A percentile compares a stretch with the other conserved stretches of the same genome.
These are phyloP conservation scores for Kodamaea suecica DNA, from an alignment of 1,139 yeast genomes.

Conservation along the genomic window DNA sequence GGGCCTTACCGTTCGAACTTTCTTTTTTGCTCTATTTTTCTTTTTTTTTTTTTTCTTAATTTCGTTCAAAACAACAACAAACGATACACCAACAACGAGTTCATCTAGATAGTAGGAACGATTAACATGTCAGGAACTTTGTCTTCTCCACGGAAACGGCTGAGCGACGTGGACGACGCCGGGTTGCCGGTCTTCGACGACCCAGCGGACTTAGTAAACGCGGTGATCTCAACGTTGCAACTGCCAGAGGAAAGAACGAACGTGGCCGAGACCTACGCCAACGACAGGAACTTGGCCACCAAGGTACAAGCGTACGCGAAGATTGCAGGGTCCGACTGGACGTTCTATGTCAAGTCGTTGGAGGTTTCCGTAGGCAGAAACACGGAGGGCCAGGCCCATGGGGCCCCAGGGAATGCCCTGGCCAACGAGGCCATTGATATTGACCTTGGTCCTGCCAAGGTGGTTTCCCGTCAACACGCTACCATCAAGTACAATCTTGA, in stretches of 20 bases:
- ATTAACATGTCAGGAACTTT: slow-evolving; percentile 12
- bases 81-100: neutral
- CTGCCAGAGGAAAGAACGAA: slow-evolving; percentile 50
- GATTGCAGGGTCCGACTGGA: slow-evolving; percentile 92
- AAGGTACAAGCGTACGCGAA: slow-evolving; percentile 97
- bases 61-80: slow-evolving; percentile 6
- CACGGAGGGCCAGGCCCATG: slow-evolving; percentile 65
- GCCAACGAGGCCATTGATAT: slow-evolving; percentile 54
- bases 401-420: slow-evolving; percentile 14
- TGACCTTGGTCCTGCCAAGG: slow-evolving; percentile 95
- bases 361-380: slow-evolving; percentile 81
- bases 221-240: slow-evolving; percentile 48
- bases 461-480: slow-evolving; percentile 90
- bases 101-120: neutral
- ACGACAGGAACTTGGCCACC: slow-evolving; percentile 70
- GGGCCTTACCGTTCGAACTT: too few species aligned
- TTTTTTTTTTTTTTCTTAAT: too few species aligned
- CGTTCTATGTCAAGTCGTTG: slow-evolving; percentile 84
- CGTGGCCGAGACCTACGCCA: slow-evolving; percentile 50
- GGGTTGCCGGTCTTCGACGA: slow-evolving; percentile 38
- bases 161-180: slow-evolving; percentile 21
- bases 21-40: too few species aligned
- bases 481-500: slow-evolving; percentile 72
- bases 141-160: slow-evolving; percentile 33
- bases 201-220: slow-evolving; percentile 51